These are phyloP conservation scores for Saxispiralis lemnorum DNA, from an alignment of 495 filamentous ascomycete species.

Conservation along the genomic window DNA sequence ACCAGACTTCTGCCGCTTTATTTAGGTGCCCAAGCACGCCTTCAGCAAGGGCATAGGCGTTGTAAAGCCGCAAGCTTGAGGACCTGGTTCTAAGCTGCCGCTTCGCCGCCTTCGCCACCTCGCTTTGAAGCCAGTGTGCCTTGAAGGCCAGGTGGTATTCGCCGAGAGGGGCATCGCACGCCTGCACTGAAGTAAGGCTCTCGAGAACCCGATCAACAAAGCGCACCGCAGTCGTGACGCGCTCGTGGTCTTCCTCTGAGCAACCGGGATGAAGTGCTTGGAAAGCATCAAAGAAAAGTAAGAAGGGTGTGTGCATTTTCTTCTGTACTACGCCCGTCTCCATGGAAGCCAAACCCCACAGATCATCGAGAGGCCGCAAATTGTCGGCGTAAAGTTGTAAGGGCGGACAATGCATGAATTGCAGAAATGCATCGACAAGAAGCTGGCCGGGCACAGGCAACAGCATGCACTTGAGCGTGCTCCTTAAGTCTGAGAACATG, in stretches of 20 bases:
- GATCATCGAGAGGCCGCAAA: constrained; percentile 1
- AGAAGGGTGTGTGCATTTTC: not conserved
- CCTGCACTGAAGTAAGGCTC: constrained; percentile 30
- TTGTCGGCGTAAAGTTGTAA: constrained; percentile 5
- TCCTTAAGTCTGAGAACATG: constrained; percentile 57
- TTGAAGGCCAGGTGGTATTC: constrained; percentile 59
- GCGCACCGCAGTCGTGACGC: constrained; percentile 10
- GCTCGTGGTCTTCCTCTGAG: no score
- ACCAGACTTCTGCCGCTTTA: constrained; percentile 45
- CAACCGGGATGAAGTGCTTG: not conserved
- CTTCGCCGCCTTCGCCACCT: constrained; percentile 45
- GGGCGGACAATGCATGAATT: constrained; percentile 43
- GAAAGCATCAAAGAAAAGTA: constrained; percentile 2
- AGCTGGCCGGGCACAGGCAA: constrained; percentile 19
- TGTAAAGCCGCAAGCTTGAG: constrained; percentile 52
- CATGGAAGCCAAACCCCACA: not conserved
- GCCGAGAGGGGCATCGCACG: constrained; percentile 36
- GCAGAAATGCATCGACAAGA: constrained; percentile 16
- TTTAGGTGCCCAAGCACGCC: constrained; percentile 35
- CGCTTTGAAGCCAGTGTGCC: constrained; percentile 32
- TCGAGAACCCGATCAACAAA: constrained; percentile 29
- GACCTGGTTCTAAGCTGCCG: constrained; percentile 47
- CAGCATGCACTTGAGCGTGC: constrained; percentile 40
- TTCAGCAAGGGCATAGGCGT: constrained; percentile 61
- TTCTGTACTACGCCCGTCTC: not conserved